Evolutionary conservation across 78 protist species (phyloP).

Genomic region (Protostelium mycophagum): DNA sequence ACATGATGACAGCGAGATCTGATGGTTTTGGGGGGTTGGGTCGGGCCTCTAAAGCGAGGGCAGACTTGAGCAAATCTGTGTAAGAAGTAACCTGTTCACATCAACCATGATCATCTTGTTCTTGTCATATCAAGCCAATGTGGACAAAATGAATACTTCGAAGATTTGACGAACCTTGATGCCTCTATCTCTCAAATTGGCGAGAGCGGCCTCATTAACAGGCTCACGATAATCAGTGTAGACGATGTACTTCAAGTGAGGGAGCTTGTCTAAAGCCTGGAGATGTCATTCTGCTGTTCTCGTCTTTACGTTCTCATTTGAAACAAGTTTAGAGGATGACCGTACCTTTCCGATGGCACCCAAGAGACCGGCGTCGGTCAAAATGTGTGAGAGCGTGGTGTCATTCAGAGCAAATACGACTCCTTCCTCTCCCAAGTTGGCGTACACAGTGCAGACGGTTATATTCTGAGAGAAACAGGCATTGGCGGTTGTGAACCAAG

Average conservation of each 20-base stretch:
- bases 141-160: too few relatives aligned
- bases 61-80: background rate
- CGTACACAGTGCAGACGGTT: background rate
- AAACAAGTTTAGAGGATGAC: too few relatives aligned
- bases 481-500: background rate
- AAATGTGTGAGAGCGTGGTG: background rate
- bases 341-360: background rate
- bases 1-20: conserved; percentile 65
- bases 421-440: conserved; percentile 2
- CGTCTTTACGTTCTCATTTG: too few relatives aligned
- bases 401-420: background rate
- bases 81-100: background rate
- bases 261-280: background rate
- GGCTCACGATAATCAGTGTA: background rate
- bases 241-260: background rate
- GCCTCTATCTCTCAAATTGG: background rate
- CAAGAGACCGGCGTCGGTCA: background rate
- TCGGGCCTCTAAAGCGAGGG: background rate
- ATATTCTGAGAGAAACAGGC: background rate
- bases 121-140: too few relatives aligned
- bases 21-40: conserved; percentile 35
- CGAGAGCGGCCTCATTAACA: background rate
- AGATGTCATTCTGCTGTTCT: too few relatives aligned
- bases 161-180: background rate
- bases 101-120: too few relatives aligned